Percentiles rank a stretch among this genome's conserved stretches.
Evolutionary conservation across 257 asterid species (phyloP).

Genomic region (Thymus mandschuricus): DNA sequence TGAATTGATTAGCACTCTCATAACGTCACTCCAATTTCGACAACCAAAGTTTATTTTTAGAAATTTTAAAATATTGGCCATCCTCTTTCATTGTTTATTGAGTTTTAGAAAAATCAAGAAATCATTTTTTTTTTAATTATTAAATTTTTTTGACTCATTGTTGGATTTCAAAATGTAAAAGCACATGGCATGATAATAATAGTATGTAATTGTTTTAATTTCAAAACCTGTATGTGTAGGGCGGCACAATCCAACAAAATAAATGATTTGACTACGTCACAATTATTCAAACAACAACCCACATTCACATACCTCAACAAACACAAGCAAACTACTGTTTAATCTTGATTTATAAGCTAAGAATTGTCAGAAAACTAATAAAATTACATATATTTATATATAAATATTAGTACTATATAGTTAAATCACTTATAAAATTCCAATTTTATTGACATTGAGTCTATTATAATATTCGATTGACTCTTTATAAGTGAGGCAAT

Average conservation of each 20-base stretch:
- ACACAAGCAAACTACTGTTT: too few species aligned
- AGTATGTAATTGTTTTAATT: slow-evolving; percentile 2
- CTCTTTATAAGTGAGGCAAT: too few species aligned
- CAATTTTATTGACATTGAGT: too few species aligned
- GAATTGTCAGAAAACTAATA: too few species aligned
- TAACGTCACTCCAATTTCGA: not conserved
- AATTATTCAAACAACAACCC: not conserved
- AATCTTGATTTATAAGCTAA: too few species aligned
- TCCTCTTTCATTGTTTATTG: not conserved
- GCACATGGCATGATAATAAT: slow-evolving; percentile 21
- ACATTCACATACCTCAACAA: not conserved
- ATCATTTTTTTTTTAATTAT: not conserved
- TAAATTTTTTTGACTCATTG: not conserved
- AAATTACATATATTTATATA: too few species aligned
- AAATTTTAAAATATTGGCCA: not conserved
- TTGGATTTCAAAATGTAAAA: slow-evolving; percentile 28
- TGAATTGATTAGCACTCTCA: not conserved
- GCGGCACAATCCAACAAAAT: slow-evolving; percentile 10
- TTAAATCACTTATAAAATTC: too few species aligned
- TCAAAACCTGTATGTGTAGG: slow-evolving; percentile 13
- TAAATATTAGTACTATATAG: too few species aligned
- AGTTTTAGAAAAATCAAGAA: not conserved
- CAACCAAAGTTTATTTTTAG: not conserved
- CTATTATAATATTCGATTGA: too few species aligned
- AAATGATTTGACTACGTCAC: slow-evolving; percentile 1